A percentile compares a stretch with the other conserved stretches of the same genome.
These are phyloP conservation scores for Gonium pectorale DNA, from an alignment of 139 green algal genomes.

Conservation along the genomic window DNA sequence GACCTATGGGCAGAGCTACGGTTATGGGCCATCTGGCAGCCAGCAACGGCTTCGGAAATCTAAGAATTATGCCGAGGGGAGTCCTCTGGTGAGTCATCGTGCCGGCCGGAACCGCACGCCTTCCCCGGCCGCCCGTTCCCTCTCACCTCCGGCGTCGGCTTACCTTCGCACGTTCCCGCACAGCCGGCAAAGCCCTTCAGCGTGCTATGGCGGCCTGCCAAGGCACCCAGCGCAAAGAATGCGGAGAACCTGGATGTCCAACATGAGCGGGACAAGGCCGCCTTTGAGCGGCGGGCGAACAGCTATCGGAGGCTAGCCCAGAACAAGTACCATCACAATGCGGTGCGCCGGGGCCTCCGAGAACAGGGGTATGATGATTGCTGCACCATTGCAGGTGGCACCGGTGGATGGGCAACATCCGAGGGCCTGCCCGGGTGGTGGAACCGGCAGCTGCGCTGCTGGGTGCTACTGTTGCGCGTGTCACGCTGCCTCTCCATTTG, in stretches of 20 bases:
- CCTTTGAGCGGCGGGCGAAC: constrained; percentile 32
- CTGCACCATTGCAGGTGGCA: no score
- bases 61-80: constrained; percentile 12
- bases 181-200: constrained; percentile 40
- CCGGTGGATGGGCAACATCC: no score
- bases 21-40: not conserved
- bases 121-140: no score
- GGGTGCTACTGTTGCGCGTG: no score
- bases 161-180: no score
- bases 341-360: constrained; percentile 16
- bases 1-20: no score
- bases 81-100: constrained; percentile 25
- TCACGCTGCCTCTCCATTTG: no score
- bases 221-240: constrained; percentile 20
- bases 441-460: no score
- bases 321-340: constrained; percentile 33
- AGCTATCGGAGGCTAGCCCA: not conserved
- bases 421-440: no score
- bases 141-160: no score
- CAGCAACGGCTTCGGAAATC: not conserved
- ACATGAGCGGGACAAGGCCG: constrained; percentile 34
- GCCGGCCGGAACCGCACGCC: no score
- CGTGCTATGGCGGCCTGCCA: constrained; percentile 25
- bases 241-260: constrained; percentile 48
- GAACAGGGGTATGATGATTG: no score